Conservation (phyloP, 306 rosid species). For the Castanea mollissima region DNA sequence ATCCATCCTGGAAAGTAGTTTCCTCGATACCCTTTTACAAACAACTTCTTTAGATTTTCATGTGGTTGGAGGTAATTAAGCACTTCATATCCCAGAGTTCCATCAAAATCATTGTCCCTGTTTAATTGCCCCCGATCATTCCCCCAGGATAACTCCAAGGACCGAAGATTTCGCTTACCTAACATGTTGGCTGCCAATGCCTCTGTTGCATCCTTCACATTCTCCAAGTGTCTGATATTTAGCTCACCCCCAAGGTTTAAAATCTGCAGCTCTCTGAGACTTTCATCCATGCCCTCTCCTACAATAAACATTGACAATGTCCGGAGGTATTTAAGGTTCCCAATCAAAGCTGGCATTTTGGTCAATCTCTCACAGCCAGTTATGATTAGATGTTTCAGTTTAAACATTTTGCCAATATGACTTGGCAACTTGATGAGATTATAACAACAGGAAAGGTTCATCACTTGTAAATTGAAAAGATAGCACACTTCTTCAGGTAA, state of each 20-base stretch:
- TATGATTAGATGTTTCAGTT: conserved; percentile 19
- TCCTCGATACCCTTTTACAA: conserved; percentile 14
- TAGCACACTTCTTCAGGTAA: conserved; percentile 16
- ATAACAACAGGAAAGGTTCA: conserved; percentile 18
- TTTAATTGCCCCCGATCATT: not conserved
- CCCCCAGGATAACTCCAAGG: conserved; percentile 20
- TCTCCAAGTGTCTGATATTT: conserved; percentile 7
- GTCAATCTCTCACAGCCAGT: conserved; percentile 12
- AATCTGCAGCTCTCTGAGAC: not conserved
- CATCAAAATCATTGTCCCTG: conserved; percentile 3
- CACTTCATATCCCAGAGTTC: not conserved
- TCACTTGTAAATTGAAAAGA: conserved; percentile 7
- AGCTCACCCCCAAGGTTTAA: conserved; percentile 20
- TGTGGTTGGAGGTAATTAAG: conserved; percentile 14
- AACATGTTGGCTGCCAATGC: not conserved
- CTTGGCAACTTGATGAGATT: conserved; percentile 18
- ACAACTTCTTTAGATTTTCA: conserved; percentile 3
- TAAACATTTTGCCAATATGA: not conserved
- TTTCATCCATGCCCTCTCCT: not conserved
- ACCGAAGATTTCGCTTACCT: conserved; percentile 10
- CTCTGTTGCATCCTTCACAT: not conserved
- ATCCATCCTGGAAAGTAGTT: conserved; percentile 18
- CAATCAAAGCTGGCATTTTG: conserved; percentile 5
- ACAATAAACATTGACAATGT: conserved; percentile 24
- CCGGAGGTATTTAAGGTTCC: not conserved